A percentile compares a stretch with the other conserved stretches of the same genome.
Conservation (phyloP, 108 stramenopile species). For the Cyclostephanos invisitatus region DNA sequence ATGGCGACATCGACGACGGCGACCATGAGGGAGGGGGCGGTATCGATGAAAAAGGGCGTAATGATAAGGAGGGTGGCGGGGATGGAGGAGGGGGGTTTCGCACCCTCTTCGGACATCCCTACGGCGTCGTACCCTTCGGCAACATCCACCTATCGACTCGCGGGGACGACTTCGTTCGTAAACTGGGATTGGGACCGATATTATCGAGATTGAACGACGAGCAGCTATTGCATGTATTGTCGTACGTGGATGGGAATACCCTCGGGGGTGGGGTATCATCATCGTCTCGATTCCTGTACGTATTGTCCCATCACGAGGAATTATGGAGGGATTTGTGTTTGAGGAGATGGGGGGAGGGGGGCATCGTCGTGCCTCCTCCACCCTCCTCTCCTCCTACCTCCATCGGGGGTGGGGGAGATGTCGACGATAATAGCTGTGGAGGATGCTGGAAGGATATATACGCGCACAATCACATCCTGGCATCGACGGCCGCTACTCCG, state of each 20-base stretch:
- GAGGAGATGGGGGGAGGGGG: slow-evolving; percentile 47
- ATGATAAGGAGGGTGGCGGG: neutral
- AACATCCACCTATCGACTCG: slow-evolving; percentile 57
- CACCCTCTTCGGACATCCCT: slow-evolving; percentile 65
- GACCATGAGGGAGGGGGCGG: slow-evolving; percentile 4
- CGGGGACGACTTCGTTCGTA: slow-evolving; percentile 26
- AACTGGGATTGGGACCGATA: slow-evolving; percentile 22
- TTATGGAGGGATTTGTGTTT: slow-evolving; percentile 85
- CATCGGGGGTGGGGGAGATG: neutral
- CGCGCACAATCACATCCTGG: slow-evolving; percentile 25
- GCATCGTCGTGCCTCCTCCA: slow-evolving; percentile 30
- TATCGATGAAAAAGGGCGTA: too few species aligned
- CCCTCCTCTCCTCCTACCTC: neutral
- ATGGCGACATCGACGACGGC: neutral
- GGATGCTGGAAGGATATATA: slow-evolving; percentile 69
- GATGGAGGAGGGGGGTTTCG: slow-evolving; percentile 22
- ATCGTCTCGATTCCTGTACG: slow-evolving; percentile 69
- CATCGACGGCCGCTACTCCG: slow-evolving; percentile 4
- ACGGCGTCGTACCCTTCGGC: slow-evolving; percentile 75
- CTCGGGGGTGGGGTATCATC: slow-evolving; percentile 43
- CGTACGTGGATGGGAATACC: slow-evolving; percentile 58
- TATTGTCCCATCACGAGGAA: slow-evolving; percentile 79
- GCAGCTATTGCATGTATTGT: slow-evolving; percentile 54
- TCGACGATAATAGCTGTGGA: neutral
- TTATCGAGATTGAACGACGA: slow-evolving; percentile 52